A percentile compares a stretch with the other conserved stretches of the same genome.
These are phyloP conservation scores for Leucocoprinus birnbaumii DNA, from an alignment of 768 basidiomycete species.

Conservation along the genomic window DNA sequence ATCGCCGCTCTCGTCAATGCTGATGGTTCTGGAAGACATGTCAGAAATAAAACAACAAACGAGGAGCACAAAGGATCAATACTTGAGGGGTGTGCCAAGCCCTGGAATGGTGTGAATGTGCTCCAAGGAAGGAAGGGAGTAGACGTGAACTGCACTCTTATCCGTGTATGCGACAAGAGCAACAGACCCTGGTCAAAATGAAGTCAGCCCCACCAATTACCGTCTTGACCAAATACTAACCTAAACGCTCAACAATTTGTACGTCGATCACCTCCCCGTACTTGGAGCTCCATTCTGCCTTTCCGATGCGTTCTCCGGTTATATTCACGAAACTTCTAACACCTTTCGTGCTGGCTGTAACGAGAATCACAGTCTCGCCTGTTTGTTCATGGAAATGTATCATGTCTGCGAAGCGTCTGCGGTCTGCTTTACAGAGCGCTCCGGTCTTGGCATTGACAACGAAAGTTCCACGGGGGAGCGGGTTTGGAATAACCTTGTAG, in stretches of 20 bases:
- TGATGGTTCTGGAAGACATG: slow-evolving; percentile 34
- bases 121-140: slow-evolving; percentile 65
- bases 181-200: slow-evolving; percentile 40
- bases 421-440: slow-evolving; percentile 36
- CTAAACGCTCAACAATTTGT: slow-evolving; percentile 59
- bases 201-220: background rate
- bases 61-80: slow-evolving; percentile 1
- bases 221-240: slow-evolving; percentile 28
- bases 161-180: slow-evolving; percentile 58
- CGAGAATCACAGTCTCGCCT: slow-evolving; percentile 29
- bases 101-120: slow-evolving; percentile 44
- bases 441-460: slow-evolving; percentile 58
- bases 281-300: slow-evolving; percentile 61
- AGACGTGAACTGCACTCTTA: slow-evolving; percentile 43
- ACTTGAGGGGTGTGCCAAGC: slow-evolving; percentile 31
- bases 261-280: slow-evolving; percentile 45
- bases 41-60: too few relatives aligned
- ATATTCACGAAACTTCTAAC: slow-evolving; percentile 55
- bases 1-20: slow-evolving; percentile 52
- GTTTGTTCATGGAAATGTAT: slow-evolving; percentile 19
- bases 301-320: slow-evolving; percentile 63
- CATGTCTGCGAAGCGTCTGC: slow-evolving; percentile 37
- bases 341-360: slow-evolving; percentile 57
- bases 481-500: slow-evolving; percentile 39
- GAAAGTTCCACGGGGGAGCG: slow-evolving; percentile 46